Conservation (phyloP, 352 stramenopile species). For the Pythium diclinum region DNA sequence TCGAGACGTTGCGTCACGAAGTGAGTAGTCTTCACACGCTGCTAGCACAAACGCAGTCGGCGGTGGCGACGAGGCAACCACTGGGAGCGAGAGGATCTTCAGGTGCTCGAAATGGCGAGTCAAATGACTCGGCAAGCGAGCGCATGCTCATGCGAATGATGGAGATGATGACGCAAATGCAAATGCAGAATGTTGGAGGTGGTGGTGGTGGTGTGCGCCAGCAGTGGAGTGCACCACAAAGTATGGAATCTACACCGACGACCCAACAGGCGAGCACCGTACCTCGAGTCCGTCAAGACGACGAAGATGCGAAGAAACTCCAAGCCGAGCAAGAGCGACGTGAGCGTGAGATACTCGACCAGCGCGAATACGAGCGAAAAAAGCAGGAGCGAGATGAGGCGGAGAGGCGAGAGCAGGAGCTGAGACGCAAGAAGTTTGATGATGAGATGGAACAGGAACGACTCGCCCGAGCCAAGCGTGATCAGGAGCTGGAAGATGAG, state of each 20-base stretch:
- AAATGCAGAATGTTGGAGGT: slow-evolving; percentile 22
- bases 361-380: slow-evolving; percentile 46
- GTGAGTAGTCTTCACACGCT: slow-evolving; percentile 58
- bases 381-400: slow-evolving; percentile 36
- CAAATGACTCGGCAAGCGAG: slow-evolving; percentile 26
- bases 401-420: slow-evolving; percentile 37
- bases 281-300: neutral
- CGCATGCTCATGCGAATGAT: slow-evolving; percentile 61
- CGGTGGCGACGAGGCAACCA: slow-evolving; percentile 39
- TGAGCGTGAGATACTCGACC: slow-evolving; percentile 46
- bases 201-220: neutral
- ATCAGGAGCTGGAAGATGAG: slow-evolving; percentile 32
- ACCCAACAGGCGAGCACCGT: neutral
- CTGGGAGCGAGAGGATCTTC: neutral
- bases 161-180: slow-evolving; percentile 49
- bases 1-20: slow-evolving; percentile 65
- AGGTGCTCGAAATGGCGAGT: slow-evolving; percentile 15
- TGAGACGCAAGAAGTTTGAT: slow-evolving; percentile 40
- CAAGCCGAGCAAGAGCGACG: slow-evolving; percentile 37
- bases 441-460: slow-evolving; percentile 40
- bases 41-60: slow-evolving; percentile 55
- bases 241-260: neutral
- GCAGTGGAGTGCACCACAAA: neutral
- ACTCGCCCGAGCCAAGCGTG: slow-evolving; percentile 35
- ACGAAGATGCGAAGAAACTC: slow-evolving; percentile 20